phyloP scores from a whole-genome alignment of 148 eudicot genomes.

The Nepenthes gracilis region DNA sequence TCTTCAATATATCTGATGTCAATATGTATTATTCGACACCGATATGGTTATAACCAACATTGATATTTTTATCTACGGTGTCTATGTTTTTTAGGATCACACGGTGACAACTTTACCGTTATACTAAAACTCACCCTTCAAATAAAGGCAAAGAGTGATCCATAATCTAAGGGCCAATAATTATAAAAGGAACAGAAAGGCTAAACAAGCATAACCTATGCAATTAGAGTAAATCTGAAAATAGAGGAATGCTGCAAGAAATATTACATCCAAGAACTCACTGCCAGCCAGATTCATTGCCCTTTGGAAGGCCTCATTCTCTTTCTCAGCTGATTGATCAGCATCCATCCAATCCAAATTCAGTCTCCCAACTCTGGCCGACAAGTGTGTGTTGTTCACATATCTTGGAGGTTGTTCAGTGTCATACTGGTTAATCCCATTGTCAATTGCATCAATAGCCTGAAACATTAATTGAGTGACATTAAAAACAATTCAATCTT shows the following conservation, averaged over 20 bases:
- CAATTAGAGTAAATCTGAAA: neutral
- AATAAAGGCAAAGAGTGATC: too few species aligned
- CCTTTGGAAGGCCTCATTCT: constrained; percentile 65
- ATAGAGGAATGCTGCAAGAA: constrained; percentile 6
- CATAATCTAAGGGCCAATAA: neutral
- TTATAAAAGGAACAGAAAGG: neutral
- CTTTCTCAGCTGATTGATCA: constrained; percentile 80
- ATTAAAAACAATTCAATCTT: constrained; percentile 6
- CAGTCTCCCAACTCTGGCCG: constrained; percentile 77
- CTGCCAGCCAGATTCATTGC: constrained; percentile 75
- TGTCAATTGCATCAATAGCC: constrained; percentile 96
- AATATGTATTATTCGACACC: too few species aligned
- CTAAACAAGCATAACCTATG: neutral
- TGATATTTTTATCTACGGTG: too few species aligned
- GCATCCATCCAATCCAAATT: constrained; percentile 84
- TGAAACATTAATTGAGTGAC: constrained; percentile 11
- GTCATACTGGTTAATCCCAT: constrained; percentile 73
- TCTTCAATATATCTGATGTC: too few species aligned
- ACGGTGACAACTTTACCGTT: too few species aligned
- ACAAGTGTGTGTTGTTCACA: constrained; percentile 70
- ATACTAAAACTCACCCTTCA: too few species aligned
- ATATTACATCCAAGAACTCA: constrained; percentile 79
- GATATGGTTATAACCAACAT: too few species aligned
- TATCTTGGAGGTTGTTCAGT: constrained; percentile 65
- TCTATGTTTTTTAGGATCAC: too few species aligned